phyloP scores from a whole-genome alignment of 208 protist species.

The Trypanosoma cruzi region DNA sequence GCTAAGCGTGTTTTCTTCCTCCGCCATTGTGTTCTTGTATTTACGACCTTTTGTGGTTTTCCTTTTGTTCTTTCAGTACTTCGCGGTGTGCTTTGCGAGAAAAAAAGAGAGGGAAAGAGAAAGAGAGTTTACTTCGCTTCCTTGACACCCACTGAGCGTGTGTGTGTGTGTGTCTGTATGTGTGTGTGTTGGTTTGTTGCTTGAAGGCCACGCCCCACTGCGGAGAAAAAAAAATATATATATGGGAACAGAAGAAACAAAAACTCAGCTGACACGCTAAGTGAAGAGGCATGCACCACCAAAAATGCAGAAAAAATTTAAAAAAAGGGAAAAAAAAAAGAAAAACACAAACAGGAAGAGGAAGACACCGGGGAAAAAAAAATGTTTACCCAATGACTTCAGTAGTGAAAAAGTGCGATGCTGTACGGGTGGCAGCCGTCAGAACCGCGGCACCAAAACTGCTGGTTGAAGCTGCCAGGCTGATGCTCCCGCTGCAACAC shows the following conservation, averaged over 20 bases:
- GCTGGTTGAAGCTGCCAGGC: slow-evolving; percentile 10
- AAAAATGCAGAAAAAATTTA: background rate
- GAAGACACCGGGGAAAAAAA: slow-evolving; percentile 7
- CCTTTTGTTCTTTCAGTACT: slow-evolving; percentile 26
- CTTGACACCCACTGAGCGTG: background rate
- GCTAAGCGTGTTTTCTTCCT: slow-evolving; percentile 49
- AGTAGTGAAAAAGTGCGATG: slow-evolving; percentile 36
- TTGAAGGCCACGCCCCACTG: too few relatives aligned
- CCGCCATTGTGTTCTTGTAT: slow-evolving; percentile 30
- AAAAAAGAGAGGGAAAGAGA: background rate
- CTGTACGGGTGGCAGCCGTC: slow-evolving; percentile 29
- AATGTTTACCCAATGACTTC: background rate
- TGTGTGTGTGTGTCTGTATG: too few relatives aligned
- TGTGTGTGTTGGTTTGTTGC: too few relatives aligned
- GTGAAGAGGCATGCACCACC: background rate
- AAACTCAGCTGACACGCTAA: too few relatives aligned
- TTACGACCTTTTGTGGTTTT: slow-evolving; percentile 1
- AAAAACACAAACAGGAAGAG: background rate
- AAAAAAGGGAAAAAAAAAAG: slow-evolving; percentile 14
- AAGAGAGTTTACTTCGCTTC: background rate
- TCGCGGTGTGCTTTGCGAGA: background rate
- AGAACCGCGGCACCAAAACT: slow-evolving; percentile 17
- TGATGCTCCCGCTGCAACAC: background rate
- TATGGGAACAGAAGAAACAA: too few relatives aligned
- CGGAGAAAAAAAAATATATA: too few relatives aligned